A percentile compares a stretch with the other conserved stretches of the same genome.
These are phyloP conservation scores for Phytophthora idaei DNA, from an alignment of 352 stramenopile species.

Conservation along the genomic window DNA sequence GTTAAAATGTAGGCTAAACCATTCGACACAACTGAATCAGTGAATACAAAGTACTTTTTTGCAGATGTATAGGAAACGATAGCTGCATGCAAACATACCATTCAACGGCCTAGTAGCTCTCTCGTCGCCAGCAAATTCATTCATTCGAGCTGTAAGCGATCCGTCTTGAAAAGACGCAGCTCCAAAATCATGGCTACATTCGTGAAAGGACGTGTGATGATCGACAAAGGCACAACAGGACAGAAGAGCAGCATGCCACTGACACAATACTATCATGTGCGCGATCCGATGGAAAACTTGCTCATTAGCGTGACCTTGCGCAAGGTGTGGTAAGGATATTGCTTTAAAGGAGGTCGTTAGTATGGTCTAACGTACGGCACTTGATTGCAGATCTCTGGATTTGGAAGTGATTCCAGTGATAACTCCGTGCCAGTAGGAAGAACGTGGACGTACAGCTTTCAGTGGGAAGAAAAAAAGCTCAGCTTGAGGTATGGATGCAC, in stretches of 20 bases:
- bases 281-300: conserved; percentile 77
- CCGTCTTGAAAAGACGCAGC: conserved; percentile 26
- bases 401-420: conserved; percentile 10
- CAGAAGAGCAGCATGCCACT: conserved; percentile 28
- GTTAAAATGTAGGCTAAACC: conserved; percentile 1
- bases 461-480: conserved; percentile 61
- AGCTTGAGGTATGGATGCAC: conserved; percentile 11
- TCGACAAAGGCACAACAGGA: neutral
- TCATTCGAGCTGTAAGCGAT: neutral
- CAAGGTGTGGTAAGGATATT: conserved; percentile 45
- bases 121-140: conserved; percentile 10
- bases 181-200: conserved; percentile 14
- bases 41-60: neutral
- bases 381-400: conserved; percentile 29
- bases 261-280: conserved; percentile 74
- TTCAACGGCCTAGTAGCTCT: neutral
- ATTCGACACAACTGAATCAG: neutral
- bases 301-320: conserved; percentile 57
- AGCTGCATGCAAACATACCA: neutral
- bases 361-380: neutral
- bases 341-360: neutral
- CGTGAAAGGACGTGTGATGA: conserved; percentile 10
- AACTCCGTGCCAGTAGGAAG: conserved; percentile 32
- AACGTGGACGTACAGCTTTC: conserved; percentile 55
- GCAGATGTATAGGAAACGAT: neutral